These are phyloP conservation scores for Lachnellula subtilissima DNA, from an alignment of 2,329 filamentous ascomycete genomes.

Conservation along the genomic window DNA sequence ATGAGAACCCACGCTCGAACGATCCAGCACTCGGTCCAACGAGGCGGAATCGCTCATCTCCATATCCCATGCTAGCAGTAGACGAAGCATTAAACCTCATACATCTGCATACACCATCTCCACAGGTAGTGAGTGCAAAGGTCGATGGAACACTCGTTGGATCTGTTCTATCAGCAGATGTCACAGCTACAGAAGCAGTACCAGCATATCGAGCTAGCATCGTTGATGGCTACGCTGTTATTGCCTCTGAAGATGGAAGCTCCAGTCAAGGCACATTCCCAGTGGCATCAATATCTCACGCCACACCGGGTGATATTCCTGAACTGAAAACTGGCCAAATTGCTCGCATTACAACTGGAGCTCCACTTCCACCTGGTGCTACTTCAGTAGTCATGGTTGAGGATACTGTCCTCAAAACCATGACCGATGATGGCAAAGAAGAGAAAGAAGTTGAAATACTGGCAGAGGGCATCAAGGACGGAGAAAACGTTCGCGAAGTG, in stretches of 20 bases:
- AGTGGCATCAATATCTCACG: conserved; percentile 82
- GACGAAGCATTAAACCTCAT: conserved; percentile 74
- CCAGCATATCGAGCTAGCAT: conserved; percentile 94
- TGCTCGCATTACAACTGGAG: conserved; percentile 89
- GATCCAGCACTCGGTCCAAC: conserved; percentile 58
- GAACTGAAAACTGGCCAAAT: conserved; percentile 69
- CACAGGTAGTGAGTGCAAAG: conserved; percentile 50
- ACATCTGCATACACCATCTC: conserved; percentile 63
- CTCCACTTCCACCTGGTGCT: conserved; percentile 80
- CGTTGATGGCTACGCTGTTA: conserved; percentile 90
- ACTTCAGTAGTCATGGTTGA: conserved; percentile 97
- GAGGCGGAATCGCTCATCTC: conserved; percentile 74
- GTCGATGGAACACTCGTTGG: conserved; percentile 67
- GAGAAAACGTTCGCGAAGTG: conserved; percentile 86
- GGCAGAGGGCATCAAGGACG: conserved; percentile 65
- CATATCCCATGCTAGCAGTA: conserved; percentile 88
- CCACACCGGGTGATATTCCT: conserved; percentile 63
- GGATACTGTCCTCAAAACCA: conserved; percentile 72
- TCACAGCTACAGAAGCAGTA: conserved; percentile 74
- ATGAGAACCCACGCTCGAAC: conserved; percentile 53
- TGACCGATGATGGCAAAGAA: conserved; percentile 75
- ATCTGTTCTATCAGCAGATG: conserved; percentile 75
- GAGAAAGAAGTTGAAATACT: conserved; percentile 86
- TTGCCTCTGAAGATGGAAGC: conserved; percentile 54
- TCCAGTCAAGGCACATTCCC: conserved; percentile 76